phyloP scores from a whole-genome alignment of 768 basidiomycete genomes.

The Leccinum aurantiacum region DNA sequence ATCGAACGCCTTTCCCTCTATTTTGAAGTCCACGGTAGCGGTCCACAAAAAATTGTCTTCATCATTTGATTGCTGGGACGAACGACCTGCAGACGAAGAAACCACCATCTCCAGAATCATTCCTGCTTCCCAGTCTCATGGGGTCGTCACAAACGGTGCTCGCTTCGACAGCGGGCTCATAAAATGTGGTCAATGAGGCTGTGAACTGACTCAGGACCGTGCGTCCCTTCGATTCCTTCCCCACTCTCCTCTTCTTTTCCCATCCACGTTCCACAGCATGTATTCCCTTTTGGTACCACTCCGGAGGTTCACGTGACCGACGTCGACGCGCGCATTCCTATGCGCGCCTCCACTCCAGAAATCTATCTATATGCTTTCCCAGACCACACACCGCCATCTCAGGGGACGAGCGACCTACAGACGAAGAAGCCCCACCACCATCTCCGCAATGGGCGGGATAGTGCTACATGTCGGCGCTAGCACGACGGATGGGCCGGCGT shows the following conservation, averaged over 20 bases:
- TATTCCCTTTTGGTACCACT: constrained; percentile 21
- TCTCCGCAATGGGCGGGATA: constrained; percentile 34
- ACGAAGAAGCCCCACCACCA: constrained; percentile 49
- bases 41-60: constrained; percentile 64
- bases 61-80: constrained; percentile 44
- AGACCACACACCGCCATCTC: constrained; percentile 61
- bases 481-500: constrained; percentile 34
- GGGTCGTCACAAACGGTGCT: too few relatives aligned
- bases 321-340: constrained; percentile 31
- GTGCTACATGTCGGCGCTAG: neutral
- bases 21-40: constrained; percentile 73
- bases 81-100: too few relatives aligned
- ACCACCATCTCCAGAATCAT: too few relatives aligned
- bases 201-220: too few relatives aligned
- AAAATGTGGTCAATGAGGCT: too few relatives aligned
- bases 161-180: too few relatives aligned
- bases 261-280: constrained; percentile 23
- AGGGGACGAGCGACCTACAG: constrained; percentile 56
- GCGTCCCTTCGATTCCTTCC: constrained; percentile 23
- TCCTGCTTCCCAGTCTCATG: too few relatives aligned
- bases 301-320: constrained; percentile 24
- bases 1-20: constrained; percentile 74
- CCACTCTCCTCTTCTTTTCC: constrained; percentile 31
- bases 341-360: constrained; percentile 81
- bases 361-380: constrained; percentile 90